Percentiles rank a stretch among this genome's conserved stretches.
Conservation (phyloP, 768 basidiomycete genomes). For the Wakefieldia striispora region DNA sequence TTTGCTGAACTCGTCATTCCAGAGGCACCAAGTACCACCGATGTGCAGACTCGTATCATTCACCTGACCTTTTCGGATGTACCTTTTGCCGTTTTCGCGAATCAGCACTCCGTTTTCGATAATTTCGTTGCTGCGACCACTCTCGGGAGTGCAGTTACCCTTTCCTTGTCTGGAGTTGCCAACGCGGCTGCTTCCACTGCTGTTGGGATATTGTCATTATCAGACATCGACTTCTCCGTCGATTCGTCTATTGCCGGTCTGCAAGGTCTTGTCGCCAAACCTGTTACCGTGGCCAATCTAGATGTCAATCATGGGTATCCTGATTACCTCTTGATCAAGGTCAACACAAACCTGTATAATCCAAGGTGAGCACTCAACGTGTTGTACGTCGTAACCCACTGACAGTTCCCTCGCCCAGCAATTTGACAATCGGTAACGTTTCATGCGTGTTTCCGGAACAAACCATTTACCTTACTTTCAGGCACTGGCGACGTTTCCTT, state of each 20-base stretch:
- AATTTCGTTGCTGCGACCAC: constrained; percentile 63
- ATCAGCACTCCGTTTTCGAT: constrained; percentile 52
- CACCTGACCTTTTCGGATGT: constrained; percentile 57
- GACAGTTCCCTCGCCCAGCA: constrained; percentile 18
- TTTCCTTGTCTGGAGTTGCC: constrained; percentile 53
- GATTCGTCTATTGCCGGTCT: constrained; percentile 58
- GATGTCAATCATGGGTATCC: constrained; percentile 69
- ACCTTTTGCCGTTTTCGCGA: constrained; percentile 54
- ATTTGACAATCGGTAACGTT: constrained; percentile 37
- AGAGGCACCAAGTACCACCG: constrained; percentile 53
- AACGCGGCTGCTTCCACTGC: constrained; percentile 62
- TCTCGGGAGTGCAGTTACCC: constrained; percentile 39
- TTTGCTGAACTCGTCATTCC: constrained; percentile 65
- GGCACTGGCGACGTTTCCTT: constrained; percentile 66
- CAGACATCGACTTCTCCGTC: constrained; percentile 57
- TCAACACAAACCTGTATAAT: constrained; percentile 58
- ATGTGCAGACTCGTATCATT: constrained; percentile 61
- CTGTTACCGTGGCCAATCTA: constrained; percentile 53
- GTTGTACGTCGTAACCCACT: background rate
- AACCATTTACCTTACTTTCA: constrained; percentile 42
- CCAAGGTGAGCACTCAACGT: constrained; percentile 45
- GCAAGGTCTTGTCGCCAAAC: constrained; percentile 59
- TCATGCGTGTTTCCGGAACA: background rate
- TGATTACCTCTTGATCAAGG: constrained; percentile 66
- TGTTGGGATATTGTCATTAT: constrained; percentile 58